Conservation (phyloP, 345 rosid genomes). For the Aquilaria malaccensis region DNA sequence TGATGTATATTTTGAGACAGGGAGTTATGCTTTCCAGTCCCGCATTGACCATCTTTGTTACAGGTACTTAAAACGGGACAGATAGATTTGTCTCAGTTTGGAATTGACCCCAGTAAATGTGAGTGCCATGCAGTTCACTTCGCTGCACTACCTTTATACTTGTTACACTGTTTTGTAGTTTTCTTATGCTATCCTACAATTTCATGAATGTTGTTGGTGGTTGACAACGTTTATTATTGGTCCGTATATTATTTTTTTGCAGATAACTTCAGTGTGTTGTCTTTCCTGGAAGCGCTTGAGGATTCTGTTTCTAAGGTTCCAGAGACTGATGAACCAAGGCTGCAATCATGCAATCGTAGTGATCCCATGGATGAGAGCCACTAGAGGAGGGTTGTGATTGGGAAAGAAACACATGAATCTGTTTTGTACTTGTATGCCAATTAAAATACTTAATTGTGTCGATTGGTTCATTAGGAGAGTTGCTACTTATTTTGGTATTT, state of each 20-base stretch:
- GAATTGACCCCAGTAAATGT: constrained; percentile 89
- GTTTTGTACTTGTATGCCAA: too few relatives aligned
- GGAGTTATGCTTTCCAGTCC: too few relatives aligned
- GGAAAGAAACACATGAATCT: too few relatives aligned
- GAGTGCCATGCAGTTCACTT: constrained; percentile 20
- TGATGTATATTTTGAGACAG: too few relatives aligned
- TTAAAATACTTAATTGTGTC: too few relatives aligned
- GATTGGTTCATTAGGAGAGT: too few relatives aligned
- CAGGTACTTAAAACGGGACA: constrained; percentile 97
- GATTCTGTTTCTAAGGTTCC: constrained; percentile 51
- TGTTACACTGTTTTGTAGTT: neutral
- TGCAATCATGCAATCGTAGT: constrained; percentile 30
- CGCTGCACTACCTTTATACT: neutral
- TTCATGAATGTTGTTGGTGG: neutral
- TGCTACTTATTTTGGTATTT: too few relatives aligned
- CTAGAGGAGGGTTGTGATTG: constrained; percentile 13
- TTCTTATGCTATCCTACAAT: neutral
- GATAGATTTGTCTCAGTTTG: constrained; percentile 90
- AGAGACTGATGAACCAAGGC: constrained; percentile 26
- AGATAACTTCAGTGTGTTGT: constrained; percentile 79
- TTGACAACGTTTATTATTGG: neutral
- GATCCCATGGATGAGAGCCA: constrained; percentile 58
- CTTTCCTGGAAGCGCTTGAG: constrained; percentile 96
- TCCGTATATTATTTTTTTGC: constrained; percentile 19
- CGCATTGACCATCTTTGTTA: constrained; percentile 4